Percentiles rank a stretch among this genome's conserved stretches.
phyloP scores from a whole-genome alignment of 2,329 filamentous ascomycete species.

The Cladophialophora immunda region DNA sequence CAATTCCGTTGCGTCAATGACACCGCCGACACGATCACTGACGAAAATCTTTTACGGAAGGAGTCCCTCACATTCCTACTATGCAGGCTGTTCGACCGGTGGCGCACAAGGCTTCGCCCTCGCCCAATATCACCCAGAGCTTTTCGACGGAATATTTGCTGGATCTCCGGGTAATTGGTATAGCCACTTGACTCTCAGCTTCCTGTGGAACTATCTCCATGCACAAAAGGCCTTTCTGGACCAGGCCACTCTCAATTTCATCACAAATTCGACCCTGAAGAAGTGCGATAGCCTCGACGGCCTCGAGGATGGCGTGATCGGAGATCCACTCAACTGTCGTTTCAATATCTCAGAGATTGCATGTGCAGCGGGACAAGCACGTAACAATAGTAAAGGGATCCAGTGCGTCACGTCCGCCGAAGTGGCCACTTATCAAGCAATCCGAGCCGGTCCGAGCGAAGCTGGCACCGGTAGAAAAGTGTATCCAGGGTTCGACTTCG shows the following conservation, averaged over 20 bases:
- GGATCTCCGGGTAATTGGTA: slow-evolving; percentile 35
- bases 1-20: neutral
- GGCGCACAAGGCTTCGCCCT: slow-evolving; percentile 66
- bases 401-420: neutral
- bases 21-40: neutral
- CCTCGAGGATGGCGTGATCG: slow-evolving; percentile 40
- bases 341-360: slow-evolving; percentile 20
- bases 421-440: neutral
- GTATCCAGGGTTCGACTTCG: slow-evolving; percentile 53
- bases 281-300: slow-evolving; percentile 43
- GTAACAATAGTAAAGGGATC: neutral
- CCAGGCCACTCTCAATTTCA: neutral
- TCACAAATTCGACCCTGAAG: slow-evolving; percentile 29
- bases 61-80: slow-evolving; percentile 52
- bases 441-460: slow-evolving; percentile 41
- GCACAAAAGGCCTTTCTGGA: neutral
- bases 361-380: slow-evolving; percentile 39
- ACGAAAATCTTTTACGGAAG: slow-evolving; percentile 22
- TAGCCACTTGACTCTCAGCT: slow-evolving; percentile 1
- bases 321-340: slow-evolving; percentile 21
- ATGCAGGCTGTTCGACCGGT: slow-evolving; percentile 66
- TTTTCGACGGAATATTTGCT: slow-evolving; percentile 42
- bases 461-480: slow-evolving; percentile 41
- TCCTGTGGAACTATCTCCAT: neutral
- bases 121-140: slow-evolving; percentile 39